Conservation (phyloP, 2,329 filamentous ascomycete species). For the Trichoderma pleuroti region DNA sequence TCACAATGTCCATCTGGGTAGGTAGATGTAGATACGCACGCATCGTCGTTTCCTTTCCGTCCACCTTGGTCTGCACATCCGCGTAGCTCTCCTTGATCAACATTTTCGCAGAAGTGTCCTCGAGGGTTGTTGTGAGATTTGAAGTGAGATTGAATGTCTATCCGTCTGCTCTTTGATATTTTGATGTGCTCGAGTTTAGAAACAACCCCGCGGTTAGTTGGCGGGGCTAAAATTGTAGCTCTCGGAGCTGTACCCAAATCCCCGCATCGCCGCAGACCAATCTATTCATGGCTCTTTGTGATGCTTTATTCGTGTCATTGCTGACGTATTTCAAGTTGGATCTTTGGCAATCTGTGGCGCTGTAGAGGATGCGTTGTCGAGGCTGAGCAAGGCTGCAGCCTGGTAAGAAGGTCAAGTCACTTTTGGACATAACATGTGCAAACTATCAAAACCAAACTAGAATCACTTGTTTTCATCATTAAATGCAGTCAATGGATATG, state of each 20-base stretch:
- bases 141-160: neutral
- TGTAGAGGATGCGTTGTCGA: neutral
- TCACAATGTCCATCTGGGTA: too few relatives aligned
- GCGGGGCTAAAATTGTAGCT: neutral
- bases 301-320: neutral
- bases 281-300: neutral
- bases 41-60: neutral
- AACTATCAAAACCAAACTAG: neutral
- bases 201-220: neutral
- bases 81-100: neutral
- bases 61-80: neutral
- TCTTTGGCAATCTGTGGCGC: neutral
- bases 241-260: neutral
- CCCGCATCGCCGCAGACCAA: neutral
- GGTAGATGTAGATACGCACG: neutral
- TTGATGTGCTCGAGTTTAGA: neutral
- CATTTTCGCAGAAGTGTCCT: neutral
- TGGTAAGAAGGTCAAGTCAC: neutral
- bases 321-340: neutral
- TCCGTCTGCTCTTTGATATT: neutral
- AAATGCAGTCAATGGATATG: too few relatives aligned
- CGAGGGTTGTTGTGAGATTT: neutral
- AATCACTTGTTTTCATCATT: too few relatives aligned
- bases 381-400: neutral
- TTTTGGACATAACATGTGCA: neutral